A percentile compares a stretch with the other conserved stretches of the same genome.
Evolutionary conservation across 208 protist species (phyloP).

Genomic region (Trichomonas vaginalis): DNA sequence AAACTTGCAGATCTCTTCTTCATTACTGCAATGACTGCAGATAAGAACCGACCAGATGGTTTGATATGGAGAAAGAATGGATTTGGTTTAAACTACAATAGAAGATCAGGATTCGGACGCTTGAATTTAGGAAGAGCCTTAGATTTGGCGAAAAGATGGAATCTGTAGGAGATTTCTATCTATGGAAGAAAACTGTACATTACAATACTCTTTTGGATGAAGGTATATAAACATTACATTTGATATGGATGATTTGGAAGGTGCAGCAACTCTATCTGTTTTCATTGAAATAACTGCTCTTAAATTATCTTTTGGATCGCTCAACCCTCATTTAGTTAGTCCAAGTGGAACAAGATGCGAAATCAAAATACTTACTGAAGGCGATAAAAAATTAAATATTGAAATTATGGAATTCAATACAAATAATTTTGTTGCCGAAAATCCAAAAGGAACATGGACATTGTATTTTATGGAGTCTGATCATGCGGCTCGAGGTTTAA

Average conservation of each 20-base stretch:
- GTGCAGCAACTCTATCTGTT: not conserved
- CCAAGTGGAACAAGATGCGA: not conserved
- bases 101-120: not conserved
- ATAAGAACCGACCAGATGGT: not conserved
- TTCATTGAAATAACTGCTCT: not conserved
- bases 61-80: not conserved
- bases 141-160: not conserved
- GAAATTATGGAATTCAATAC: not conserved
- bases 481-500: not conserved
- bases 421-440: not conserved
- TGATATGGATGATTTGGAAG: not conserved
- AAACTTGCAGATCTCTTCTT: not conserved
- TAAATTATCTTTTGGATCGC: not conserved
- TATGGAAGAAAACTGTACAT: not conserved
- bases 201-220: not conserved
- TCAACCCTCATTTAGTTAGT: not conserved
- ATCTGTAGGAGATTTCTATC: not conserved
- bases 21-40: not conserved
- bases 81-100: not conserved
- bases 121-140: not conserved
- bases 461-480: not conserved
- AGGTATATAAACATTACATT: not conserved
- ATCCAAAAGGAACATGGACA: not conserved
- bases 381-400: not conserved
- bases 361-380: constrained; percentile 7